A percentile compares a stretch with the other conserved stretches of the same genome.
Evolutionary conservation across 1,139 yeast species (phyloP).

Genomic region (Yamadazyma kanchanaburiensis): DNA sequence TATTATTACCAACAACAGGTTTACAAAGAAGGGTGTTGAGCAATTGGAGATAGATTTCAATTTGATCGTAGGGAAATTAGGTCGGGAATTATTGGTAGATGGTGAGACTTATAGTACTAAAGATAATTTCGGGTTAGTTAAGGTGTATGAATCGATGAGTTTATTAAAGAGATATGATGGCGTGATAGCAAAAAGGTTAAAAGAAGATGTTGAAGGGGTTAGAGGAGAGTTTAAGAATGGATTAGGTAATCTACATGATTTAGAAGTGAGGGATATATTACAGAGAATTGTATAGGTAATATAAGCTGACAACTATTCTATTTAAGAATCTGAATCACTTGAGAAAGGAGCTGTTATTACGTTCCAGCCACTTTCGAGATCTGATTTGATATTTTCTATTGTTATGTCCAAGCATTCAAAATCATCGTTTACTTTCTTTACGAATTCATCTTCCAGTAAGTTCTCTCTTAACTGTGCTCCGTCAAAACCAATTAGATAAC

Average conservation of each 20-base stretch:
- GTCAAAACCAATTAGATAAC: no score
- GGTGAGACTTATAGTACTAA: conserved; percentile 18
- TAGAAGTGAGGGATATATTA: background rate
- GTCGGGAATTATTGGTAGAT: conserved; percentile 17
- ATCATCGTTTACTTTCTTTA: no score
- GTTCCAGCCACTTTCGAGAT: no score
- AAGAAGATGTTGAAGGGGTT: no score
- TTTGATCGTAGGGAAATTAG: conserved; percentile 40
- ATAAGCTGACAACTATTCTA: no score
- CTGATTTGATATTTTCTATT: no score
- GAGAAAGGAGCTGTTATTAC: no score
- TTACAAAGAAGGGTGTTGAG: conserved; percentile 50
- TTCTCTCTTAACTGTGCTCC: no score
- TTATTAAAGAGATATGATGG: conserved; percentile 30
- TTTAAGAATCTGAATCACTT: no score
- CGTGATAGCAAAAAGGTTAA: conserved; percentile 16
- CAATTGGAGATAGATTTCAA: conserved; percentile 57
- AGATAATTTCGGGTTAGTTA: conserved; percentile 25
- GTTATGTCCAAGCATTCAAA: no score
- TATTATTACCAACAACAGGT: conserved; percentile 61
- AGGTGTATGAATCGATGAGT: conserved; percentile 37
- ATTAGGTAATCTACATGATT: background rate
- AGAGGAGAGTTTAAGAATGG: background rate
- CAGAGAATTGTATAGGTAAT: no score
- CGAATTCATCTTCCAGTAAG: no score